Conservation (phyloP, 2,329 filamentous ascomycete genomes). For the Diaporthe longicolla region DNA sequence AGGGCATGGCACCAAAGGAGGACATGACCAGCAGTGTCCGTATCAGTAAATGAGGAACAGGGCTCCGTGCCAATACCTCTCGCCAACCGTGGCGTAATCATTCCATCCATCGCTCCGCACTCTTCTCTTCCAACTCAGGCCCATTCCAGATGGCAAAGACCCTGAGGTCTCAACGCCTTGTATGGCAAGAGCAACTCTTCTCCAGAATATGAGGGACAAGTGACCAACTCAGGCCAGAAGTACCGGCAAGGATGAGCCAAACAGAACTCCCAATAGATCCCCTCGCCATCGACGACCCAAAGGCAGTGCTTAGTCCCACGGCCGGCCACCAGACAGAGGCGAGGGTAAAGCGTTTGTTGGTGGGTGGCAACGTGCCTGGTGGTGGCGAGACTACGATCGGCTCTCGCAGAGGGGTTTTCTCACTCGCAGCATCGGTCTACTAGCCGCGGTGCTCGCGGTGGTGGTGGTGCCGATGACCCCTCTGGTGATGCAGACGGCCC, state of each 20-base stretch:
- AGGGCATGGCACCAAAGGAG: background rate
- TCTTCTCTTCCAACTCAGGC: background rate
- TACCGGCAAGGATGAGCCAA: background rate
- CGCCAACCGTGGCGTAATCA: background rate
- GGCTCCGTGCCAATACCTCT: too few relatives aligned
- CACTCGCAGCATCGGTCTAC: constrained; percentile 5
- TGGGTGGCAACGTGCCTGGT: background rate
- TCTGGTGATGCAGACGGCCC: background rate
- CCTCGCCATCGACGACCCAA: background rate
- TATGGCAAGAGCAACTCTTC: constrained; percentile 1
- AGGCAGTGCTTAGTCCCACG: background rate
- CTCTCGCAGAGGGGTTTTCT: background rate
- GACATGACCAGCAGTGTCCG: background rate
- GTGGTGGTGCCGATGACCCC: background rate
- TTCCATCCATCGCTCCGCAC: background rate
- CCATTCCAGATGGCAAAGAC: background rate
- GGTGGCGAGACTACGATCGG: background rate
- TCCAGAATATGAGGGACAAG: background rate
- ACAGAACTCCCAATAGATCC: background rate
- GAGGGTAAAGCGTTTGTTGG: background rate
- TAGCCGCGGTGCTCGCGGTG: constrained; percentile 13
- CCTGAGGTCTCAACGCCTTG: background rate
- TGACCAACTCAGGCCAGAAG: background rate
- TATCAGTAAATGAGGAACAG: background rate
- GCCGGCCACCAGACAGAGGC: background rate